Evolutionary conservation across 1,284 basidiomycete species (phyloP).

Genomic region (Ceratobasidium sp.): DNA sequence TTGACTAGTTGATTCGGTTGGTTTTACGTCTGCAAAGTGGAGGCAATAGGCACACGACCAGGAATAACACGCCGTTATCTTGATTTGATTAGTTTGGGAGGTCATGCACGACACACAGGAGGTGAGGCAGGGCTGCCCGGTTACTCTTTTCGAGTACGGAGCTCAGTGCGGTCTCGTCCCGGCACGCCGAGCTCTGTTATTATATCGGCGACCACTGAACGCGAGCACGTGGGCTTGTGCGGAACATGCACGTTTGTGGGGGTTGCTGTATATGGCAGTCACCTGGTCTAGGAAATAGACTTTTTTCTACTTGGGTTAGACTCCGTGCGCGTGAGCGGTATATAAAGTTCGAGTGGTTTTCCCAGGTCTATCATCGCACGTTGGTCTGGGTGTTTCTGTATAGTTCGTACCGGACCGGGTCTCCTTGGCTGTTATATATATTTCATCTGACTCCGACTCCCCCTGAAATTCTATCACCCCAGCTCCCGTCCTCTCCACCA

Average conservation of each 20-base stretch:
- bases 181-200: too few relatives aligned
- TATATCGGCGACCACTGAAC: neutral
- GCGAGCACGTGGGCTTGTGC: constrained; percentile 16
- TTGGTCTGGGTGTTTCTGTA: neutral
- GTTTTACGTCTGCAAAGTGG: constrained; percentile 38
- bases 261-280: neutral
- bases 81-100: constrained; percentile 8
- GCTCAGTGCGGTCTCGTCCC: neutral
- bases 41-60: constrained; percentile 35
- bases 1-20: neutral
- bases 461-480: constrained; percentile 58
- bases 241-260: constrained; percentile 31
- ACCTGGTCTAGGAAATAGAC: neutral
- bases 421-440: neutral
- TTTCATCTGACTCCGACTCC: constrained; percentile 29
- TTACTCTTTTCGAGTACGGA: too few relatives aligned
- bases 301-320: constrained; percentile 12
- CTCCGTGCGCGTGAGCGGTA: neutral
- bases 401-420: neutral
- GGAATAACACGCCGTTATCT: constrained; percentile 35
- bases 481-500: neutral
- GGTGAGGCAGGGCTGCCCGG: neutral
- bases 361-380: constrained; percentile 23
- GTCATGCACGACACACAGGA: constrained; percentile 20
- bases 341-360: constrained; percentile 6